Conservation (phyloP, 2,329 filamentous ascomycete species). For the Xylaria sp. region DNA sequence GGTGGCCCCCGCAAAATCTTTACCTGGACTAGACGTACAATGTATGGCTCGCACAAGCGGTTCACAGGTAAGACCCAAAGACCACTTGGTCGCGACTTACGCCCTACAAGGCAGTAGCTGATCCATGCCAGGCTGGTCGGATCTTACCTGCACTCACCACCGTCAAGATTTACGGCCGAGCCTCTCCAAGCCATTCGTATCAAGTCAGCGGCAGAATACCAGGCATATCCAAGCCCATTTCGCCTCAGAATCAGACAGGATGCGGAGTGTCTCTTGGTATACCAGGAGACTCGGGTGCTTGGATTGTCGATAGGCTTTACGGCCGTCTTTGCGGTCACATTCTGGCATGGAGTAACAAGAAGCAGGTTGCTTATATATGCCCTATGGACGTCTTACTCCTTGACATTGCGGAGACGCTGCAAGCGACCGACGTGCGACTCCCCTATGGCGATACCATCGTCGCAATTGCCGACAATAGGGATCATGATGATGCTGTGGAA, state of each 20-base stretch:
- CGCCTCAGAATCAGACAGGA: conserved; percentile 34
- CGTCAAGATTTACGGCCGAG: conserved; percentile 87
- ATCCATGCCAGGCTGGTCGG: conserved; percentile 66
- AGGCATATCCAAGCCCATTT: conserved; percentile 37
- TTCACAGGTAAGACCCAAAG: conserved; percentile 57
- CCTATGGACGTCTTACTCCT: conserved; percentile 91
- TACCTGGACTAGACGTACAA: conserved; percentile 83
- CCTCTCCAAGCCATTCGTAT: conserved; percentile 79
- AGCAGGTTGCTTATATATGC: conserved; percentile 87
- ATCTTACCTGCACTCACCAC: conserved; percentile 82
- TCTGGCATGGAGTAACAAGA: conserved; percentile 84
- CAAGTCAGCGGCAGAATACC: conserved; percentile 60
- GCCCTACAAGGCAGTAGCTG: neutral
- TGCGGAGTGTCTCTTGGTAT: conserved; percentile 64
- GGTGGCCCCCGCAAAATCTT: conserved; percentile 66
- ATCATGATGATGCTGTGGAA: conserved; percentile 47
- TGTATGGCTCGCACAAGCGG: conserved; percentile 90
- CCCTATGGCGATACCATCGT: conserved; percentile 67
- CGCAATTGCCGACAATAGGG: conserved; percentile 42
- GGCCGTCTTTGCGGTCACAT: conserved; percentile 90
- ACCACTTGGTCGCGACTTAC: neutral
- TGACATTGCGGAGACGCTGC: conserved; percentile 83
- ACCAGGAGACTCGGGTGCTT: conserved; percentile 91
- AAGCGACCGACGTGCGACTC: conserved; percentile 74
- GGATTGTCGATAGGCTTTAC: conserved; percentile 84